Evolutionary conservation across 768 basidiomycete genomes (phyloP).

Genomic region (Hirschioporus abietinus): DNA sequence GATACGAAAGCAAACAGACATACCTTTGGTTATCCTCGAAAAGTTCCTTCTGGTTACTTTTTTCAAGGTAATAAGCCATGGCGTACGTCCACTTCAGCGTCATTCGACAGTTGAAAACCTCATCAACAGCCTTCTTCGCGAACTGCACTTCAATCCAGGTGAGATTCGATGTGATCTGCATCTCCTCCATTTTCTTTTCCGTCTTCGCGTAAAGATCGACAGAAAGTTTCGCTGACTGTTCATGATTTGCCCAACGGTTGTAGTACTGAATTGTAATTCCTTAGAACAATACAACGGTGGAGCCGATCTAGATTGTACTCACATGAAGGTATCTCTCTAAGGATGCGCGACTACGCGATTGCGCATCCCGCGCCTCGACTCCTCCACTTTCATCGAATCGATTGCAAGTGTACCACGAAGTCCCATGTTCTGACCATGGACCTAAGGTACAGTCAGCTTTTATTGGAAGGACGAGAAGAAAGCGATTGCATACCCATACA

Average conservation of each 20-base stretch:
- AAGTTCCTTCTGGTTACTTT: slow-evolving; percentile 87
- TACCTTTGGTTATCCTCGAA: slow-evolving; percentile 97
- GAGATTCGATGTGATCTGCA: slow-evolving; percentile 87
- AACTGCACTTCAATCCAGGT: slow-evolving; percentile 99
- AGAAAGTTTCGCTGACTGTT: slow-evolving; percentile 97
- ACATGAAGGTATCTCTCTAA: slow-evolving; percentile 96
- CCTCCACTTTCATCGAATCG: slow-evolving; percentile 92
- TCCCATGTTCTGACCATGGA: slow-evolving; percentile 96
- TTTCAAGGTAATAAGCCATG: slow-evolving; percentile 95
- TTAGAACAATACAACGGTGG: background rate
- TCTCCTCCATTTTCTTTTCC: slow-evolving; percentile 99
- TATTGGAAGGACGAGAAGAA: slow-evolving; percentile 17
- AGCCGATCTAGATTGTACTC: slow-evolving; percentile 24
- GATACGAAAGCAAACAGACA: slow-evolving; percentile 15
- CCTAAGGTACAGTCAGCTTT: slow-evolving; percentile 51
- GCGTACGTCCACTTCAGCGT: slow-evolving; percentile 99
- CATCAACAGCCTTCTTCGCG: slow-evolving; percentile 97
- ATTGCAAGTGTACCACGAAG: slow-evolving; percentile 97
- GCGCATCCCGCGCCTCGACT: slow-evolving; percentile 84
- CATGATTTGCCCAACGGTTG: slow-evolving; percentile 99
- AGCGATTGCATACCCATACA: slow-evolving; percentile 73
- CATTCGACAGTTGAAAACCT: slow-evolving; percentile 82
- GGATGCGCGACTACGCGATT: slow-evolving; percentile 84
- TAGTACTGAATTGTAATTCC: slow-evolving; percentile 66
- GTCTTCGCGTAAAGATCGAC: slow-evolving; percentile 89